Base-by-base conservation (phyloP, 495 filamentous ascomycete genomes). In the Podospora comata region DNA sequence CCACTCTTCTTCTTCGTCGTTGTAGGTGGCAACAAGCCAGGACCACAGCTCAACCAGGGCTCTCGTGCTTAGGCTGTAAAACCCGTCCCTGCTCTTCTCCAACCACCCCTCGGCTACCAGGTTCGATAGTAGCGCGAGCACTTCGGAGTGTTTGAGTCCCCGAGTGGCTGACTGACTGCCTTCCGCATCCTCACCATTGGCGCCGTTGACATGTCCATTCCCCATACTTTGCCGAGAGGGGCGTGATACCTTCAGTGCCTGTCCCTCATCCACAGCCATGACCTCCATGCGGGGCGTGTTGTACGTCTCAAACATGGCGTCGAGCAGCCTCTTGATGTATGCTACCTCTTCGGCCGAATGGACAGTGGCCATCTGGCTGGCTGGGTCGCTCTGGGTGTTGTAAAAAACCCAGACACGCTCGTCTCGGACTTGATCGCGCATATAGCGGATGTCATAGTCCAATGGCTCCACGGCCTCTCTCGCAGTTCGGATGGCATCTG, bases 271-370 rank as follows among this genome's bases (percentile, higher is more conserved):
- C 1, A 97, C 81, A 0, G 90, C 92, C 87, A 96, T 90, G 60
- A 92, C 84, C 78, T 98, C 94, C 67, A 86, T 86, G 1, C 87
- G 80, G 26, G 78, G 80, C 0, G 89, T 92, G 72, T 98, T 97
- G 75, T 93, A 86, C 4, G 84, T 89, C 60, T 93, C 91, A 74
- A 97, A 98, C 89, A 99, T 97, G 69, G 85, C 88, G 77, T 98
- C 94, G 0, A 99, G 87, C 18, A 98, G 75, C 1, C 95, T 82
- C 79, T 96, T 93, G 66, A 98, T 84, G 77, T 90, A 99, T 13
- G 91, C 86, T 48, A 98, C 92, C 79, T 98, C 94, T 67, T 98
- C 96, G 20, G 91, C 79, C 0, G 87, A 82, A 75, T 89, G 88
- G 0, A 84, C 86, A 0, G 95, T 98, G n/a, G 92, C 92, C 27